Conservation (phyloP, 305 asterid species). For the Fraxinus albicans region DNA sequence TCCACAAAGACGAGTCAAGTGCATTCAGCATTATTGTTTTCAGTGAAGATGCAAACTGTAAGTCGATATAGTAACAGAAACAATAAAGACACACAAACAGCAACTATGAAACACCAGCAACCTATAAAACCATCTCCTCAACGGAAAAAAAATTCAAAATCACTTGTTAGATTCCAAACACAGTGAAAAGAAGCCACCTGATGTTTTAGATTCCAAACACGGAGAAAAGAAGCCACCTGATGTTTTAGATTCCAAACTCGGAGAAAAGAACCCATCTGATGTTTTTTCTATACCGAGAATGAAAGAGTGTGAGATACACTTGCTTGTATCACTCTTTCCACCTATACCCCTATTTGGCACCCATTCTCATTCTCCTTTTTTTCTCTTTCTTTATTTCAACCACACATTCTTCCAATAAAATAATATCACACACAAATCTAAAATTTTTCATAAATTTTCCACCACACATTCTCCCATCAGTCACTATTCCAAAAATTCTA, state of each 20-base stretch:
- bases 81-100: neutral
- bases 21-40: neutral
- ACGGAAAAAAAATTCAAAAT: too few species aligned
- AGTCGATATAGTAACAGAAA: neutral
- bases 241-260: too few species aligned
- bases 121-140: neutral
- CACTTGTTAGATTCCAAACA: neutral
- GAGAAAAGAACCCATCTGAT: neutral
- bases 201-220: too few species aligned
- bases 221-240: too few species aligned
- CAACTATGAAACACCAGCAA: neutral
- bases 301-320: neutral
- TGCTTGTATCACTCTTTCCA: neutral
- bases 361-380: too few species aligned
- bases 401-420: too few species aligned
- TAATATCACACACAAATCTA: too few species aligned
- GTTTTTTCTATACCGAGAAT: neutral
- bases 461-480: too few species aligned
- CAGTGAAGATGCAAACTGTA: neutral
- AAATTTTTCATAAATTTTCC: too few species aligned
- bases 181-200: neutral
- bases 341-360: neutral
- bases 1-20: neutral
- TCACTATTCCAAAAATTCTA: too few species aligned
- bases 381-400: too few species aligned